Evolutionary conservation across 495 filamentous ascomycete species (phyloP).

Genomic region (Alectoria sarmentosa): DNA sequence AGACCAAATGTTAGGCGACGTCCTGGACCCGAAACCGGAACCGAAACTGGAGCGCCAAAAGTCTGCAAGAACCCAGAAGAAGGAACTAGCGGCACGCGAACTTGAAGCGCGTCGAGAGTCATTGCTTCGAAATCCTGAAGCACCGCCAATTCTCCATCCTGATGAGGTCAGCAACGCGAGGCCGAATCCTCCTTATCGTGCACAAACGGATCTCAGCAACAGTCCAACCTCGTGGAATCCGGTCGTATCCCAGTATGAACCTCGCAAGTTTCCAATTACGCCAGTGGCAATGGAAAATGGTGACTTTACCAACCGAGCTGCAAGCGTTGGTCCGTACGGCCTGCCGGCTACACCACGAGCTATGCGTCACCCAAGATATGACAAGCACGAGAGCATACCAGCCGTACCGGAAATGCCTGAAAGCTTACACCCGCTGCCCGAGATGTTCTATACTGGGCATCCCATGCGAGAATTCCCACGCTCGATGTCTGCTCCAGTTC

Average conservation of each 20-base stretch:
- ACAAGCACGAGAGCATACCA: constrained; percentile 51
- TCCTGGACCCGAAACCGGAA: constrained; percentile 7
- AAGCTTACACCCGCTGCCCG: constrained; percentile 45
- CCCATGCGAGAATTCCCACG: constrained; percentile 48
- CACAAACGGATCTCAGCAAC: constrained; percentile 33
- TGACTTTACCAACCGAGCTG: constrained; percentile 19
- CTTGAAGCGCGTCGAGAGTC: constrained; percentile 81
- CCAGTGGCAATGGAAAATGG: constrained; percentile 14
- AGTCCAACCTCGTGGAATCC: constrained; percentile 28
- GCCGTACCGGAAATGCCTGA: constrained; percentile 61
- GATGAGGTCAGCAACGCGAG: constrained; percentile 43
- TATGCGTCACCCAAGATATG: constrained; percentile 72
- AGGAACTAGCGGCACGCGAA: constrained; percentile 75
- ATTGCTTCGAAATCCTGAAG: constrained; percentile 69
- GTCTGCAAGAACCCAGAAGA: constrained; percentile 49
- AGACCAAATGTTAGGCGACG: constrained; percentile 21
- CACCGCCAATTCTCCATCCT: constrained; percentile 74
- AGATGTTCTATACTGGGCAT: constrained; percentile 57
- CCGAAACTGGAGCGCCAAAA: constrained; percentile 22
- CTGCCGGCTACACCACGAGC: constrained; percentile 78
- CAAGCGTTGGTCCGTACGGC: constrained; percentile 45
- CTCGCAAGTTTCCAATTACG: constrained; percentile 19
- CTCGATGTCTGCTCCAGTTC: constrained; percentile 68
- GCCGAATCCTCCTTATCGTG: constrained; percentile 27
- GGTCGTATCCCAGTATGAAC: constrained; percentile 16